A percentile compares a stretch with the other conserved stretches of the same genome.
Evolutionary conservation across 176 grass and related monocot genomes (phyloP).

Genomic region (Bromus sterilis): DNA sequence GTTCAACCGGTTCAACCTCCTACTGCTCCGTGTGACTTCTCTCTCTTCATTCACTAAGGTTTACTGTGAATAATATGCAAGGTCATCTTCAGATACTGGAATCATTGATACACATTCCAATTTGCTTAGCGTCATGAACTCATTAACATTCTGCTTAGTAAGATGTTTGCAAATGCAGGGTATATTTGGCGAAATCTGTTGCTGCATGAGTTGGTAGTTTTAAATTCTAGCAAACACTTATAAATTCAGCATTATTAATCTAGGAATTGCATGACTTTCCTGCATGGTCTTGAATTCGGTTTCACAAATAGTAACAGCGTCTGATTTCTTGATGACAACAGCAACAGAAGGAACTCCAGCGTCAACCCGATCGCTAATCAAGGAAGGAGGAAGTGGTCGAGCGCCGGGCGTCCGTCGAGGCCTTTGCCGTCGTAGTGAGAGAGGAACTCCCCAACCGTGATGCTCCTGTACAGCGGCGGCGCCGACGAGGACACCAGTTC

Average conservation of each 20-base stretch:
- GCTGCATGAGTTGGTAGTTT: neutral
- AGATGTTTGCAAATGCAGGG: neutral
- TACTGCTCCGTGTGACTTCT: neutral
- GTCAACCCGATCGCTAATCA: neutral
- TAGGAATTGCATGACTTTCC: no score
- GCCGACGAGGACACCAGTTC: neutral
- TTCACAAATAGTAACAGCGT: no score
- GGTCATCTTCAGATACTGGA: neutral
- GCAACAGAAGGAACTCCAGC: neutral
- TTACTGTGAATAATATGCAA: neutral
- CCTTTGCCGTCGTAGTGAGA: conserved; percentile 32
- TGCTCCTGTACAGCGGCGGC: conserved; percentile 24
- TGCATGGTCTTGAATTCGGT: no score
- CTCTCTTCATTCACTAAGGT: neutral
- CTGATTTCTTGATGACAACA: no score
- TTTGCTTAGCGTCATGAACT: neutral
- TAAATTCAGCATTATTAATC: no score
- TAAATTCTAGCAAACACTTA: no score
- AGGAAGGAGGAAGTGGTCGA: conserved; percentile 26
- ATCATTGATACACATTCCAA: neutral
- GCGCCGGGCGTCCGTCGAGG: conserved; percentile 44
- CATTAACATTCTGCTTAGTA: neutral
- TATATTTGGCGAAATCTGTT: neutral
- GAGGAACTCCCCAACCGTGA: conserved; percentile 26
- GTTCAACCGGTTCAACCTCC: neutral